Base-by-base conservation (phyloP, 352 stramenopile genomes). In the Globisporangium radiosum region DNA sequence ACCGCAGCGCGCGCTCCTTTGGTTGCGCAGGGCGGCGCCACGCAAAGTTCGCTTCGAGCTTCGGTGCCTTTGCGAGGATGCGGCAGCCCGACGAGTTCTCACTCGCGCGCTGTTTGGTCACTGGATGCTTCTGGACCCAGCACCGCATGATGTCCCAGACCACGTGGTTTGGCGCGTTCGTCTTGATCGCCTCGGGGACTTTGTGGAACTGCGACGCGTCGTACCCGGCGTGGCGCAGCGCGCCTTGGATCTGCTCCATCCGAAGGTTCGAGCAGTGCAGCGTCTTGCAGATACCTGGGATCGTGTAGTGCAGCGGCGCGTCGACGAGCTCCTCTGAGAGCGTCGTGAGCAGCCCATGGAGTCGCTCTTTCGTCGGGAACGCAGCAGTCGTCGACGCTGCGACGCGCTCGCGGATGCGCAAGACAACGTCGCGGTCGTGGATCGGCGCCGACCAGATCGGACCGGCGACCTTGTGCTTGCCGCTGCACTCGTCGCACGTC, bases 131-230 rank as follows among this genome's bases (percentile, higher is more conserved):
- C 69, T 97, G 96, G 11, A 96, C 93, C 93, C 94, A 99, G 62
- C 83, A 94, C 63, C 96, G 80, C 77, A 99, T 92, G 58, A 99
- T 92, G 73, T 99, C 97, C 95, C 97, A 99, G 52, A 99, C 78
- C 7, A 99, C 89, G 57, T 96, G 73, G 70, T 97, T 97, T 4
- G 97, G 97, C 17, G 97, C 97, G 71, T 97, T 94, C 2, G 97
- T 99, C 78, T 99, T 99, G 60, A 99, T 81, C 42, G 97, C 97
- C 38, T 97, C 78, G 0, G 97, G 96, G 17, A 99, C 93, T 69
- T 99, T 99, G 77, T 99, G 97, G 62, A 97, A 98, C 60, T 98
- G 95, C 63, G 95, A 99, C 33, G 97, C 91, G 61, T 93, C 76
- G 78, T 99, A 99, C 15, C 97, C 97, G 37, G 95, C 94, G 68